Evolutionary conservation across 2,329 filamentous ascomycete species (phyloP), one percentile per base, ranked within the genome.

Genomic region (Fusarium tanahbumbuense): DNA sequence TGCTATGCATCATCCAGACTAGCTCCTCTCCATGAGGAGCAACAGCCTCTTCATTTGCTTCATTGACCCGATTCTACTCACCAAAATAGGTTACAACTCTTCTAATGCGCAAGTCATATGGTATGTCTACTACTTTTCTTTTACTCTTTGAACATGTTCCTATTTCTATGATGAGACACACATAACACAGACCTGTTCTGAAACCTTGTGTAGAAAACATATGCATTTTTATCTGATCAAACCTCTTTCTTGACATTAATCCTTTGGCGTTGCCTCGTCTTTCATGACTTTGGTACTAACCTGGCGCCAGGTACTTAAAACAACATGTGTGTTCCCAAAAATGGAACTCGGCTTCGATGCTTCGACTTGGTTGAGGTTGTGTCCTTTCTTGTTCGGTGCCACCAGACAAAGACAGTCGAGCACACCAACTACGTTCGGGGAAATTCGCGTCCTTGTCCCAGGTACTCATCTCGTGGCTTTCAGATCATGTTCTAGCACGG

Each of bases 171-270:
- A 79, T 76, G 75, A 79, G 64, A 72, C 40, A 72, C 55, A 56
- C 75, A 73, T 75, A 76, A 73, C 76, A 78, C 76, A 77, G 76
- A 78, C 77, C 76, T 79, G 76, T 78, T 78, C 77, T 74, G 75
- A 76, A 78, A 48, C 60, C 23, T 54, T 67, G 46, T 78, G 76
- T 77, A 70, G 77, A 79, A 70, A 71, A 73, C 34, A 67, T 37
- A 73, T 75, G 70, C 56, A 72, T 71, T 25, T 64, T 57, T 40
- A 67, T 72, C 73, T 75, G 73, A 75, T 68, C 48, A 62, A 74
- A 72, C 67, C 46, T 15, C 41, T 64, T 59, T 44, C 45, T 56
- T 44, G 28, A 40, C 42, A 41, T 28, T 32, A 53, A 42, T 57
- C 44, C 47, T 57, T 49, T 61, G 45, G 48, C 28, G 40, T 37